Evolutionary conservation across 805 yeast species (phyloP).

Genomic region (Limtongia smithiae): DNA sequence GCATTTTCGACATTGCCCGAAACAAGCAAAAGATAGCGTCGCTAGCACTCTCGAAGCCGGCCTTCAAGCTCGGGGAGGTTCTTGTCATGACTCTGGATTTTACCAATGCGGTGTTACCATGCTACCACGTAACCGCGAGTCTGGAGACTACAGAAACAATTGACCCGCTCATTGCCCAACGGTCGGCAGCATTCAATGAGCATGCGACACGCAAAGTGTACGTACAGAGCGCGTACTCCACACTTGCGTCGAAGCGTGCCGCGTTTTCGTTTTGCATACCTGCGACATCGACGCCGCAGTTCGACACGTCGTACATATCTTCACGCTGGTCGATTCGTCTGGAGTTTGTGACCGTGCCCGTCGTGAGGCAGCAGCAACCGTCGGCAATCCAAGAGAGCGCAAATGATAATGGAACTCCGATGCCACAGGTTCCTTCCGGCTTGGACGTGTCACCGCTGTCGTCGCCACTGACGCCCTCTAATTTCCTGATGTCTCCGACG

Average conservation of each 20-base stretch:
- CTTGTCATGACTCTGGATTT: constrained; percentile 43
- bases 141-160: constrained; percentile 41
- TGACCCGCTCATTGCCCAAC: constrained; percentile 32
- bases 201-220: constrained; percentile 32
- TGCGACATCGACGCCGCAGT: constrained; percentile 38
- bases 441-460: background rate
- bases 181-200: constrained; percentile 29
- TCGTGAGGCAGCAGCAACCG: constrained; percentile 9
- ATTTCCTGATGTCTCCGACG: background rate
- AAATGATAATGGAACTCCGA: background rate
- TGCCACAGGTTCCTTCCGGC: background rate
- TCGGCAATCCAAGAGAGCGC: background rate
- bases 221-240: constrained; percentile 30
- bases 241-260: constrained; percentile 29
- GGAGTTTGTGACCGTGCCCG: constrained; percentile 34
- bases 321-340: constrained; percentile 36
- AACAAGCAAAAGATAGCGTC: constrained; percentile 44
- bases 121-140: constrained; percentile 42
- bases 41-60: constrained; percentile 41
- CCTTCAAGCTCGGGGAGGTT: constrained; percentile 37
- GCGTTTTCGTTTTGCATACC: constrained; percentile 37
- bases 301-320: constrained; percentile 35
- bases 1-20: constrained; percentile 41
- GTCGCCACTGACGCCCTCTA: constrained; percentile 2
- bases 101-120: constrained; percentile 32